Base-by-base conservation (phyloP, 441 rosid genomes). In the Pelargonium australe region DNA sequence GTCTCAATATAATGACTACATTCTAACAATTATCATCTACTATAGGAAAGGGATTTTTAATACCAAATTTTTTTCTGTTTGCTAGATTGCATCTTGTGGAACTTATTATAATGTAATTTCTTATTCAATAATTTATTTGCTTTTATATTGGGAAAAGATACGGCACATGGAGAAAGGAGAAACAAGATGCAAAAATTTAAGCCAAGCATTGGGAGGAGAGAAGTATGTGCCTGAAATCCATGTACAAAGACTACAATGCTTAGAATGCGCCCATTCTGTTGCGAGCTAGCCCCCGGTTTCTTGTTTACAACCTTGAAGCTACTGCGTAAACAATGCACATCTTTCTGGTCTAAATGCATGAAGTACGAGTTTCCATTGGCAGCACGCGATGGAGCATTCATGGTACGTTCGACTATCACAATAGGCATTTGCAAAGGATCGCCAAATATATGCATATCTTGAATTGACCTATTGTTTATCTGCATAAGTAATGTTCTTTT, bases 231-330 rank as follows among this genome's bases (percentile, higher is more conserved):
- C 97, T 95, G 97, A 82, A 95, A 95, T 58, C 98, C 99, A 79
- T 92, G 99, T 72, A 95, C 97, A 75, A 95, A 95, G 60, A 95
- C 81, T 37, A 85, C 97, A 16, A 85, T 76, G 80, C 86, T 95
- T 73, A 95, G 75, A 41, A 84, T 82, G 51, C 85, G 87, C 17
- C 80, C 82, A 68, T 58, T 84, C 67, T 82, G 82, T 64, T 58
- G 78, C 40, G 67, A 60, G 40, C 11, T 72, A 41, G 72, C 37
- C 68, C 64, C 76, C 60, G 78, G 69, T 64, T 67, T 60, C 66
- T 78, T 78, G 60, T 75, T 82, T 28, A 68, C 76, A 14, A 73
- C 65, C 58, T 83, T 85, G 53, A 73, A 67, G 63, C 68, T 51
- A 58, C 34, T 58, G 31, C 31, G 63, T 58, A 58, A 58, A 20